These are phyloP conservation scores for Ophiosphaerella herpotricha DNA, from an alignment of 2,329 filamentous ascomycete genomes.

Conservation along the genomic window DNA sequence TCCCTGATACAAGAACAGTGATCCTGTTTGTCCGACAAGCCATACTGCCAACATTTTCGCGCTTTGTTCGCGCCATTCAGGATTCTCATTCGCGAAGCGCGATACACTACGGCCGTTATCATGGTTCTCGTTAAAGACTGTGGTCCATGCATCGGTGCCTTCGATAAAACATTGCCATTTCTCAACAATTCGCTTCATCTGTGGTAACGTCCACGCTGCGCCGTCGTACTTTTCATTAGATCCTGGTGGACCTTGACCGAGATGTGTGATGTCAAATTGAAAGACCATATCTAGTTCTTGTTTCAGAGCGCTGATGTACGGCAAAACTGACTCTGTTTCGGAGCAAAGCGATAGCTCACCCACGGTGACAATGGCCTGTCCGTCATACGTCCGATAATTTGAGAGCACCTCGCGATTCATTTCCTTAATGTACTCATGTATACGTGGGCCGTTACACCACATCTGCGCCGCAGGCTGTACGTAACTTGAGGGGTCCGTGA, in stretches of 20 bases:
- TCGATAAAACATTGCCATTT: constrained; percentile 57
- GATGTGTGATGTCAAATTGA: constrained; percentile 50
- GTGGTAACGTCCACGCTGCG: constrained; percentile 47
- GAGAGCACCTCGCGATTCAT: constrained; percentile 58
- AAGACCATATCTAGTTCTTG: constrained; percentile 56
- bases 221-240: constrained; percentile 38
- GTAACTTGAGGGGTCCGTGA: constrained; percentile 47
- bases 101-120: constrained; percentile 63
- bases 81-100: constrained; percentile 56
- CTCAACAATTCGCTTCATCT: constrained; percentile 48
- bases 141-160: constrained; percentile 57
- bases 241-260: constrained; percentile 43
- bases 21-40: constrained; percentile 56
- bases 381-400: constrained; percentile 56
- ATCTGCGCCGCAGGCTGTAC: constrained; percentile 56
- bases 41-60: constrained; percentile 62
- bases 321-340: constrained; percentile 49
- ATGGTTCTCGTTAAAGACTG: constrained; percentile 67
- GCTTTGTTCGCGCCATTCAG: constrained; percentile 49
- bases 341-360: constrained; percentile 61
- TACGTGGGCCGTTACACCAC: constrained; percentile 62
- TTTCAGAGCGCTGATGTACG: constrained; percentile 47
- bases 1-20: constrained; percentile 64
- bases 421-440: constrained; percentile 63
- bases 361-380: constrained; percentile 54